These are phyloP conservation scores for Amesomyces nigricolor DNA, from an alignment of 2,329 filamentous ascomycete genomes.

Conservation along the genomic window DNA sequence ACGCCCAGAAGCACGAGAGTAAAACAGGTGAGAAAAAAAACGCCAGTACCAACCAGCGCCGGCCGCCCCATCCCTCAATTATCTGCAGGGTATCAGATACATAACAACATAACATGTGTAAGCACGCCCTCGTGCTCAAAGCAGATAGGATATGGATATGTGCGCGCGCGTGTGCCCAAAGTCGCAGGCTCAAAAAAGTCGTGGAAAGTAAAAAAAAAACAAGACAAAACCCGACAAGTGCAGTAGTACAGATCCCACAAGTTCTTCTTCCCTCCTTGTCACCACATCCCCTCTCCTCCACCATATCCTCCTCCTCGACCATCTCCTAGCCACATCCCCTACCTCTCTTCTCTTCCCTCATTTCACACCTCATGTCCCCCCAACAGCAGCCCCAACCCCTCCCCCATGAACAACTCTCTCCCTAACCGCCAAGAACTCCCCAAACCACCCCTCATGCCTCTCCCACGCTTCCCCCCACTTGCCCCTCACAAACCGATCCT, in stretches of 20 bases:
- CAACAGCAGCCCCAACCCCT: too few relatives aligned
- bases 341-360: background rate
- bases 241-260: too few relatives aligned
- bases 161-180: background rate
- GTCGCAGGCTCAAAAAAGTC: background rate
- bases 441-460: slow-evolving; percentile 53
- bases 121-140: background rate
- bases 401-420: slow-evolving; percentile 37
- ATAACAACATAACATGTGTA: background rate
- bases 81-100: slow-evolving; percentile 5
- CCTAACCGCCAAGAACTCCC: slow-evolving; percentile 49
- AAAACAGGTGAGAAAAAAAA: too few relatives aligned
- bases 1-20: too few relatives aligned
- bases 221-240: background rate
- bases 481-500: slow-evolving; percentile 58
- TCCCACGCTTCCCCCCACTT: slow-evolving; percentile 59
- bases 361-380: slow-evolving; percentile 18
- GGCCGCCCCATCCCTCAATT: background rate
- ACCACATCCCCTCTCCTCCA: too few relatives aligned
- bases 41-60: background rate
- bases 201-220: background rate
- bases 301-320: too few relatives aligned
- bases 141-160: background rate
- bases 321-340: too few relatives aligned
- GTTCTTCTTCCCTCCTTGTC: too few relatives aligned